Base-by-base conservation (phyloP, 257 asterid genomes). In the Ophiorrhiza pumila region DNA sequence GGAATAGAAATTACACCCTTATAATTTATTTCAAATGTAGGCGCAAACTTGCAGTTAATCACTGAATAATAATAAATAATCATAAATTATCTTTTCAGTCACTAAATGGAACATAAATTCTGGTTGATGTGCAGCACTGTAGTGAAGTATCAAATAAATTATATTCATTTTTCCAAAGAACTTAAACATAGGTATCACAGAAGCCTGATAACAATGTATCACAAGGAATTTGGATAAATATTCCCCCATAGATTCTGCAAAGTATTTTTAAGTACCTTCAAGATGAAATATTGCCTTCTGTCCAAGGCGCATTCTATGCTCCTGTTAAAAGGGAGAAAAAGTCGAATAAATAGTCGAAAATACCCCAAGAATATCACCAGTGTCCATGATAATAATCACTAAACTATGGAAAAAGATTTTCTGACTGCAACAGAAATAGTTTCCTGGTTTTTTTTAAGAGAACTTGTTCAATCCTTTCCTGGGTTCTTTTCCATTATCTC, bases 221-320 rank as follows among this genome's bases (percentile, higher is more conserved):
- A 2, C 59, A 17, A 4, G 10, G 27, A 23, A 27, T 65, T 7
- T 23, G 39, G 56, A 65, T 25, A 5, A n/a, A 3, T 64, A 22
- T 18, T 5, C 27, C 13, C 22, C 46, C 0, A 10, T 35, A 18
- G 58, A 45, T 65, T 43, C 34, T 10, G 15, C 58, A 7, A 73
- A 45, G 61, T 34, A 25, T 55, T 37, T 3, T 12, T 65, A 72
- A 82, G 22, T 87, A 93, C 99, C 98, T 94, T 94, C 99, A 71
- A 94, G 97, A 84, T 94, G 99, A 82, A 94, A 94, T 82, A 94
- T 91, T 52, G 98, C 93, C 87, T 94, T 94, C 84, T 94, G 98
- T 68, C 99, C 99, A 25, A 90, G 97, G 29, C 91, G 95, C 83
- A 91, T 77, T 79, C 98, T 86, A 71, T 91, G 98, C 73, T 94